Evolutionary conservation across 768 basidiomycete genomes (phyloP).

Genomic region (Trametes cubensis): DNA sequence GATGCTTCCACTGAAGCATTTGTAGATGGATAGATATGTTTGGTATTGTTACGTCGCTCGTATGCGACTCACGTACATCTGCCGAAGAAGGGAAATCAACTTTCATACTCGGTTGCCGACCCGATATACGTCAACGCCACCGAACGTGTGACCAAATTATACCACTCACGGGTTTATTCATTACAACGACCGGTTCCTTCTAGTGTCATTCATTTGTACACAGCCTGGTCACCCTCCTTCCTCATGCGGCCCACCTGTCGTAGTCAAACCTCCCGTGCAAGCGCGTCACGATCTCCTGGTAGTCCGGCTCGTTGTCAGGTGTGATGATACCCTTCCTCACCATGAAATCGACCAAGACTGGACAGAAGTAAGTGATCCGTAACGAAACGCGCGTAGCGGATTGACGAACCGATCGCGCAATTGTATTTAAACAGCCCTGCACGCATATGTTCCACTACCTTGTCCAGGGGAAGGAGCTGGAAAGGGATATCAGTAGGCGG

Average conservation of each 20-base stretch:
- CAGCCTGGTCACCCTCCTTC: background rate
- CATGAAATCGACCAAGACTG: conserved; percentile 90
- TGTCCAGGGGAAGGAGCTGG: conserved; percentile 67
- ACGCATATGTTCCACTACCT: conserved; percentile 66
- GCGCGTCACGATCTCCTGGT: conserved; percentile 71
- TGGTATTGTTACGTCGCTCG: background rate
- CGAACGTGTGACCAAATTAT: background rate
- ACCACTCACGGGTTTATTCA: background rate
- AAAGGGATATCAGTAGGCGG: background rate
- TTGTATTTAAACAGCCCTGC: conserved; percentile 88
- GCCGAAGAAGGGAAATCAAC: background rate
- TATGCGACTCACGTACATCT: conserved; percentile 2
- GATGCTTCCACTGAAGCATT: background rate
- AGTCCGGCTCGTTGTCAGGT: conserved; percentile 85
- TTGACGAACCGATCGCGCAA: conserved; percentile 72
- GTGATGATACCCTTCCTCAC: conserved; percentile 85
- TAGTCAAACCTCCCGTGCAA: conserved; percentile 75
- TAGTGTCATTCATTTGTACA: background rate
- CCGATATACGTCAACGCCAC: background rate
- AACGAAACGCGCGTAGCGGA: background rate
- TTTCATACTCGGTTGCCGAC: too few species aligned
- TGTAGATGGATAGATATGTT: background rate
- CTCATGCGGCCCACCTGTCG: conserved; percentile 35
- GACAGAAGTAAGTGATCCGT: background rate
- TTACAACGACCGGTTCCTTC: too few species aligned